phyloP scores from a whole-genome alignment of 371 early-diverging fungal genomes.

The Mortierella sp. region DNA sequence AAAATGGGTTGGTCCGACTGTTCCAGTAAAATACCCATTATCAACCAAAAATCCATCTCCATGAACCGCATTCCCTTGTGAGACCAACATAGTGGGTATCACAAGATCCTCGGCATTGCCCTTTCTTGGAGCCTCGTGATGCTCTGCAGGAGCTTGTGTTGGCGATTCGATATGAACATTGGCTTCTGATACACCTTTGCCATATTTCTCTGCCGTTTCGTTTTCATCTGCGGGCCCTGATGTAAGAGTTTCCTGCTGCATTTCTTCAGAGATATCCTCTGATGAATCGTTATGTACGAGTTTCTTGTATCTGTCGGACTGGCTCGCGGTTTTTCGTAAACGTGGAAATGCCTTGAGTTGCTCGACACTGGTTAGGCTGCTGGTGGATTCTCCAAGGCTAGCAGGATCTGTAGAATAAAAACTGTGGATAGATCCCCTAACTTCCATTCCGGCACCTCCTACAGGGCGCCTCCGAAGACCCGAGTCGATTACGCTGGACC shows the following conservation, averaged over 20 bases:
- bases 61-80: background rate
- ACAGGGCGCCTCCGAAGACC: conserved; percentile 2
- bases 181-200: background rate
- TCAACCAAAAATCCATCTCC: conserved; percentile 32
- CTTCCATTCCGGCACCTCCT: background rate
- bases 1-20: conserved; percentile 2
- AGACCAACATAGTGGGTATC: background rate
- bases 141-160: background rate
- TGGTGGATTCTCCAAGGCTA: background rate
- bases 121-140: background rate
- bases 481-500: background rate
- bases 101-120: background rate
- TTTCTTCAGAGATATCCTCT: background rate
- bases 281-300: conserved; percentile 5
- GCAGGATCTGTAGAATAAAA: conserved; percentile 2
- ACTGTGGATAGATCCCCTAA: background rate
- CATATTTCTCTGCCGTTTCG: background rate
- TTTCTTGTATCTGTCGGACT: conserved; percentile 6
- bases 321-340: background rate
- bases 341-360: conserved; percentile 4
- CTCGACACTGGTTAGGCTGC: background rate
- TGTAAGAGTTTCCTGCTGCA: background rate
- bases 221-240: background rate
- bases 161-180: background rate
- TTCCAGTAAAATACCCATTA: conserved; percentile 29